A percentile compares a stretch with the other conserved stretches of the same genome.
phyloP scores from a whole-genome alignment of 768 basidiomycete genomes.

The Mycena belliarum region DNA sequence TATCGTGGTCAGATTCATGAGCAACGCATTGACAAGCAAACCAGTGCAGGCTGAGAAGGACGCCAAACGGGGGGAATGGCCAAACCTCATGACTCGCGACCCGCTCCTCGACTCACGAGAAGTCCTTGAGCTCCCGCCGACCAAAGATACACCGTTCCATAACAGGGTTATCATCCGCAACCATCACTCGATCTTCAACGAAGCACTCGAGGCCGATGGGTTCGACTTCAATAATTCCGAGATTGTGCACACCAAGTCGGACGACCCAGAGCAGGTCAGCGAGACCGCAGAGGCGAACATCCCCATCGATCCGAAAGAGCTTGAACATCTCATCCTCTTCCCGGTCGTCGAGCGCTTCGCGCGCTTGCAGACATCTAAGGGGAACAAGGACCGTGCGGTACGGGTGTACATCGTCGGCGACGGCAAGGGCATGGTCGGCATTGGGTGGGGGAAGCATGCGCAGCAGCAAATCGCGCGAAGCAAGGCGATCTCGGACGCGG shows the following conservation, averaged over 20 bases:
- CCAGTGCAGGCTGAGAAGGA: slow-evolving; percentile 16
- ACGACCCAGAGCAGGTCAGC: slow-evolving; percentile 35
- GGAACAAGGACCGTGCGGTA: slow-evolving; percentile 74
- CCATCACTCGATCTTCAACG: slow-evolving; percentile 66
- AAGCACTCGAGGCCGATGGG: slow-evolving; percentile 34
- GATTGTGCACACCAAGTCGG: slow-evolving; percentile 27
- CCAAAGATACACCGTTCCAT: slow-evolving; percentile 50
- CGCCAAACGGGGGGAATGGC: slow-evolving; percentile 6
- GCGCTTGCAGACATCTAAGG: slow-evolving; percentile 91
- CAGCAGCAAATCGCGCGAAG: slow-evolving; percentile 52
- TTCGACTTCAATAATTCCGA: slow-evolving; percentile 28
- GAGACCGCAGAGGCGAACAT: slow-evolving; percentile 5
- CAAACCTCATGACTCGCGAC: slow-evolving; percentile 61
- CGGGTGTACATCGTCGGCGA: slow-evolving; percentile 84
- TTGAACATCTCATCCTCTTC: slow-evolving; percentile 36
- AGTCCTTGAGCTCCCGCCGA: slow-evolving; percentile 53
- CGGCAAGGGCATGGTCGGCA: slow-evolving; percentile 80
- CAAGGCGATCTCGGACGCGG: slow-evolving; percentile 67
- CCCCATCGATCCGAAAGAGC: too few relatives aligned
- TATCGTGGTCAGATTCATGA: not conserved
- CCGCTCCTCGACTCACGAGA: slow-evolving; percentile 64
- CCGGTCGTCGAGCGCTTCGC: slow-evolving; percentile 58
- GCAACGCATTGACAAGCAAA: not conserved
- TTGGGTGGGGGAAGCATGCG: slow-evolving; percentile 76
- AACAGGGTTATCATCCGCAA: slow-evolving; percentile 71